These are phyloP conservation scores for Angomonas ambiguus DNA, from an alignment of 208 protist species.

Conservation along the genomic window DNA sequence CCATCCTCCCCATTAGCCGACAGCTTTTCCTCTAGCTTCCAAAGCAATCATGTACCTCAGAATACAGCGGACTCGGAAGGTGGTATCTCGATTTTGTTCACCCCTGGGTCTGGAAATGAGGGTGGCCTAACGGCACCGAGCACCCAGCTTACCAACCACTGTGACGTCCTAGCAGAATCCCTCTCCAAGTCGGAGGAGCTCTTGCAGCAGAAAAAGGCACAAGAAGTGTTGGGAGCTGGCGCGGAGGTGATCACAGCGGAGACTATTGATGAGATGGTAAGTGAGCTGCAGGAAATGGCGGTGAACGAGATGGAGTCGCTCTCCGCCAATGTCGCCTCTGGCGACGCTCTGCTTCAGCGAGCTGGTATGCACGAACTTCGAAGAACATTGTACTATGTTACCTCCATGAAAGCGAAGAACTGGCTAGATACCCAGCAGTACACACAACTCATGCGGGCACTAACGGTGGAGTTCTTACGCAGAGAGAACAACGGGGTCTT, in stretches of 20 bases:
- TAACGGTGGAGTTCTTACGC: slow-evolving; percentile 79
- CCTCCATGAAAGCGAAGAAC: slow-evolving; percentile 53
- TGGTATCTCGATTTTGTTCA: slow-evolving; percentile 60
- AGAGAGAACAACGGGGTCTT: slow-evolving; percentile 81
- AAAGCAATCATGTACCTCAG: neutral
- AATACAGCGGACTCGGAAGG: neutral
- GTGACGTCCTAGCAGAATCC: slow-evolving; percentile 75
- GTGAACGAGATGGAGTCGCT: slow-evolving; percentile 51
- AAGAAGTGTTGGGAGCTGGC: slow-evolving; percentile 56
- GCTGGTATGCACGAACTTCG: slow-evolving; percentile 88
- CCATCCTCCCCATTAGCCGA: neutral
- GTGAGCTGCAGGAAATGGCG: slow-evolving; percentile 63
- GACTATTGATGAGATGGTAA: slow-evolving; percentile 80
- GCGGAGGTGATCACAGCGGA: slow-evolving; percentile 73
- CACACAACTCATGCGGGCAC: slow-evolving; percentile 66
- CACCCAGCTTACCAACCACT: slow-evolving; percentile 70
- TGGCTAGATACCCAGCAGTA: slow-evolving; percentile 69
- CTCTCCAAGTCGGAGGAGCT: slow-evolving; percentile 84
- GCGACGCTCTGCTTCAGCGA: slow-evolving; percentile 53
- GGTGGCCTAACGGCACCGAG: slow-evolving; percentile 53
- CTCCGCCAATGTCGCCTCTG: slow-evolving; percentile 38
- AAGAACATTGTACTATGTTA: slow-evolving; percentile 83
- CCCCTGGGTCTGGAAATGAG: slow-evolving; percentile 48
- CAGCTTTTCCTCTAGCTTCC: neutral
- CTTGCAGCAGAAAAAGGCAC: slow-evolving; percentile 63